Evolutionary conservation across 805 yeast genomes (phyloP).

Genomic region (Cyberlindnera meyerae): DNA sequence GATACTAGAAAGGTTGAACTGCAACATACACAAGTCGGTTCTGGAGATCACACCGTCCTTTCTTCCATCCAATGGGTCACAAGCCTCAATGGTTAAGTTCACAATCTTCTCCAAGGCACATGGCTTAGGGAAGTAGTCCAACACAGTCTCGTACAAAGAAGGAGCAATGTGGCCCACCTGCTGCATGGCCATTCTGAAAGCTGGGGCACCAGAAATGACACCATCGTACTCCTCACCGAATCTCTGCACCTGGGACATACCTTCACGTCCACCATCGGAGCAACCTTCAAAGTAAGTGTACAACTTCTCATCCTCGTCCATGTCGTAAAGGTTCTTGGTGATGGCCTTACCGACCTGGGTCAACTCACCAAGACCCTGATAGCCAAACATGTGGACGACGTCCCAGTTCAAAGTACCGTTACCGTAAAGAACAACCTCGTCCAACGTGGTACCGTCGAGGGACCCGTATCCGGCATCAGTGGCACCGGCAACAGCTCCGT

Average conservation of each 20-base stretch:
- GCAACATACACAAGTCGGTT: conserved; percentile 1
- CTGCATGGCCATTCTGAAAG: conserved; percentile 2
- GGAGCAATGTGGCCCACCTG: conserved; percentile 1
- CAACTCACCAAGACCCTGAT: conserved; percentile 4
- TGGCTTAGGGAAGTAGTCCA: conserved; percentile 1
- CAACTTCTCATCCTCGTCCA: conserved; percentile 1
- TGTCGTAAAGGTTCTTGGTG: conserved; percentile 1
- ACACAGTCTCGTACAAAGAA: background rate
- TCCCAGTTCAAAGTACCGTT: conserved; percentile 4
- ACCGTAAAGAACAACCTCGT: background rate
- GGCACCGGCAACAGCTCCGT: conserved; percentile 4
- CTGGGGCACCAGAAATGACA: conserved; percentile 4
- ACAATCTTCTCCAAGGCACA: conserved; percentile 3
- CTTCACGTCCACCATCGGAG: conserved; percentile 5
- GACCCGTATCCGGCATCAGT: conserved; percentile 4
- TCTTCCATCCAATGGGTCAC: conserved; percentile 3
- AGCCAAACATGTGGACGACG: conserved; percentile 2
- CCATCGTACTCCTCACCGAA: conserved; percentile 3
- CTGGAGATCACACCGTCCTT: conserved; percentile 1
- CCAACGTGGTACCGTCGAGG: conserved; percentile 1
- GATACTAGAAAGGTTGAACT: background rate
- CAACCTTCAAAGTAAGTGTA: conserved; percentile 5
- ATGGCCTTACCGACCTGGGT: conserved; percentile 1
- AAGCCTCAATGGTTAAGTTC: conserved; percentile 3
- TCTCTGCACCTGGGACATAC: conserved; percentile 2